Percentiles rank a stretch among this genome's conserved stretches.
phyloP scores from a whole-genome alignment of 495 filamentous ascomycete species.

The Penicillium pulvis region DNA sequence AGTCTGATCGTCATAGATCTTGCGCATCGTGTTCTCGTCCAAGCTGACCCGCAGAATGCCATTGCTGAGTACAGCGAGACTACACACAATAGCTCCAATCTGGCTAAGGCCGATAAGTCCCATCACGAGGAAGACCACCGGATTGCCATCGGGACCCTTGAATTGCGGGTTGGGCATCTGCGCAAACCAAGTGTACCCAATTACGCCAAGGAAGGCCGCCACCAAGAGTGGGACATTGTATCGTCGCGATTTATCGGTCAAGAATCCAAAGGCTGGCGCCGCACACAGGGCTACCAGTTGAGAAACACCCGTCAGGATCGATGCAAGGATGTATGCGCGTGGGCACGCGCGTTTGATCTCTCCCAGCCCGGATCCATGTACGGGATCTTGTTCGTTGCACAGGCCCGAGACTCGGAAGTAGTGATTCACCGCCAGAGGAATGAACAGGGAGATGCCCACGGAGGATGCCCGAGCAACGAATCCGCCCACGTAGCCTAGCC shows the following conservation, averaged over 20 bases:
- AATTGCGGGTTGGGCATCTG: conserved; percentile 69
- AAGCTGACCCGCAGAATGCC: conserved; percentile 61
- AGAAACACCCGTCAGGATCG: conserved; percentile 82
- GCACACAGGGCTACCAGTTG: conserved; percentile 83
- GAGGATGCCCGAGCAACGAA: conserved; percentile 96
- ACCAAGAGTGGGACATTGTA: conserved; percentile 75
- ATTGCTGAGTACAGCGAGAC: conserved; percentile 77
- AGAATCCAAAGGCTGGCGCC: conserved; percentile 83
- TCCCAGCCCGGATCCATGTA: conserved; percentile 49
- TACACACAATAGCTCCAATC: conserved; percentile 94
- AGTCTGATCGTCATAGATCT: conserved; percentile 32
- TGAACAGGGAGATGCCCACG: conserved; percentile 90
- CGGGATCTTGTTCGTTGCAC: conserved; percentile 62
- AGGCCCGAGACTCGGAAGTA: conserved; percentile 83
- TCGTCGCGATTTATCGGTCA: conserved; percentile 61
- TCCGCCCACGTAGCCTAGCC: conserved; percentile 86
- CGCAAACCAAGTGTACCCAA: conserved; percentile 76
- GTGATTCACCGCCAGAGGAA: conserved; percentile 87
- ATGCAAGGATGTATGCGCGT: conserved; percentile 80
- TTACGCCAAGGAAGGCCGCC: conserved; percentile 68
- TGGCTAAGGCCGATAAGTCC: conserved; percentile 83
- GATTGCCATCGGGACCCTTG: conserved; percentile 56
- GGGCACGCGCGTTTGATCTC: conserved; percentile 81
- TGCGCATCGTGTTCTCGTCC: conserved; percentile 36
- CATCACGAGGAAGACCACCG: conserved; percentile 73